These are phyloP conservation scores for Hericium erinaceus DNA, from an alignment of 768 basidiomycete genomes.

Conservation along the genomic window DNA sequence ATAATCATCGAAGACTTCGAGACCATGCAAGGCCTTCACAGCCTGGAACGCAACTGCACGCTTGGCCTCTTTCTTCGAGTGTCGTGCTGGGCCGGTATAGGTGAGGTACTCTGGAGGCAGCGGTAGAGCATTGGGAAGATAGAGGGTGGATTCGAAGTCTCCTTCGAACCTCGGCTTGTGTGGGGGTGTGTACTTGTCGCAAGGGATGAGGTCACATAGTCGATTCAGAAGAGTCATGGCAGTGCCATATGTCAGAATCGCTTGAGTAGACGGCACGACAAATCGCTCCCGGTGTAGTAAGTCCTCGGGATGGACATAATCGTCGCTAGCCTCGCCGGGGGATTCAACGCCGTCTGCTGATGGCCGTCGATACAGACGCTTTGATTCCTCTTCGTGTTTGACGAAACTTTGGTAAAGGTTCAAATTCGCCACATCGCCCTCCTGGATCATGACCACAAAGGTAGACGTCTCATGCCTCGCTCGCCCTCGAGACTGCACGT, in stretches of 20 bases:
- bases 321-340: constrained; percentile 12
- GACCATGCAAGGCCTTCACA: constrained; percentile 53
- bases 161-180: constrained; percentile 55
- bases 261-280: constrained; percentile 62
- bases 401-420: constrained; percentile 50
- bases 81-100: constrained; percentile 49
- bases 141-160: constrained; percentile 48
- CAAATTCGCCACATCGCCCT: constrained; percentile 45
- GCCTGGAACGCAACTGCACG: constrained; percentile 77
- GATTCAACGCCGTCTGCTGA: constrained; percentile 37
- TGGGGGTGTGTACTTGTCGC: constrained; percentile 55
- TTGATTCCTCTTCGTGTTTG: constrained; percentile 55
- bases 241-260: constrained; percentile 71
- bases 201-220: constrained; percentile 71
- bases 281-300: constrained; percentile 63
- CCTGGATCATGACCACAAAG: constrained; percentile 74
- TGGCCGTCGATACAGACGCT: constrained; percentile 45
- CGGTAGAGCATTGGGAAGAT: constrained; percentile 59
- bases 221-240: constrained; percentile 62
- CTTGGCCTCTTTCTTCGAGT: constrained; percentile 73
- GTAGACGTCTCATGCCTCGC: constrained; percentile 70
- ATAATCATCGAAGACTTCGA: constrained; percentile 78
- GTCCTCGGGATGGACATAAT: constrained; percentile 40
- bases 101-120: constrained; percentile 43
- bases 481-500: constrained; percentile 83